These are phyloP conservation scores for Blumeriella jaapii DNA, from an alignment of 2,329 filamentous ascomycete genomes.

Conservation along the genomic window DNA sequence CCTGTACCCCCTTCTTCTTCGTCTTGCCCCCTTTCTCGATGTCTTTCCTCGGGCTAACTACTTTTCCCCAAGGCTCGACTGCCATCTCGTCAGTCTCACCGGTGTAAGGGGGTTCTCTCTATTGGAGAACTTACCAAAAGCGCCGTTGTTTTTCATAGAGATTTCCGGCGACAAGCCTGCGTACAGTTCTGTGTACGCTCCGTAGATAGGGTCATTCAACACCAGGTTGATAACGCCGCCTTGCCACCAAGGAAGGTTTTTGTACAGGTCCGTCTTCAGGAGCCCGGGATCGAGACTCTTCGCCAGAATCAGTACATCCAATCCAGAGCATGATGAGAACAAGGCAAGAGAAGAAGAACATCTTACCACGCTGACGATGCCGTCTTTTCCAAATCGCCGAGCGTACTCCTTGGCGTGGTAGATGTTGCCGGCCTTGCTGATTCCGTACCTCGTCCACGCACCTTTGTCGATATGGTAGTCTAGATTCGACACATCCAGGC, in stretches of 20 bases:
- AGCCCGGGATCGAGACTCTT: slow-evolving; percentile 14
- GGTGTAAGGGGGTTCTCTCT: neutral
- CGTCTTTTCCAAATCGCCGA: slow-evolving; percentile 6
- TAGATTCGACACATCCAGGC: slow-evolving; percentile 12
- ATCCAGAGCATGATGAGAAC: no score
- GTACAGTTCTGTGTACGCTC: slow-evolving; percentile 14
- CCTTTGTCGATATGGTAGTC: slow-evolving; percentile 12
- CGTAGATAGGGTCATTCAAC: slow-evolving; percentile 9
- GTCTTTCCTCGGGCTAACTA: slow-evolving; percentile 26
- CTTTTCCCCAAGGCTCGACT: slow-evolving; percentile 36
- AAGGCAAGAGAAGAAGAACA: neutral
- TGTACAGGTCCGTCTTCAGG: slow-evolving; percentile 10
- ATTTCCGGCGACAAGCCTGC: slow-evolving; percentile 12
- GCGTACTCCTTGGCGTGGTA: slow-evolving; percentile 12
- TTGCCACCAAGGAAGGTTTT: slow-evolving; percentile 6
- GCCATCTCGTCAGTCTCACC: neutral
- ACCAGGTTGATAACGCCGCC: slow-evolving; percentile 1
- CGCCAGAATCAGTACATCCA: neutral
- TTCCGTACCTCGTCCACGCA: slow-evolving; percentile 9
- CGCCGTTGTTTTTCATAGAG: slow-evolving; percentile 9
- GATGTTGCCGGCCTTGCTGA: slow-evolving; percentile 15
- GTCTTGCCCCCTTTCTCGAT: slow-evolving; percentile 24
- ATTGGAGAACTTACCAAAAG: slow-evolving; percentile 8
- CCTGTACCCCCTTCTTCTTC: slow-evolving; percentile 29
- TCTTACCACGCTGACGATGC: slow-evolving; percentile 13